A percentile compares a stretch with the other conserved stretches of the same genome.
phyloP scores from a whole-genome alignment of 1,284 basidiomycete genomes.

The Golubevia sp. region DNA sequence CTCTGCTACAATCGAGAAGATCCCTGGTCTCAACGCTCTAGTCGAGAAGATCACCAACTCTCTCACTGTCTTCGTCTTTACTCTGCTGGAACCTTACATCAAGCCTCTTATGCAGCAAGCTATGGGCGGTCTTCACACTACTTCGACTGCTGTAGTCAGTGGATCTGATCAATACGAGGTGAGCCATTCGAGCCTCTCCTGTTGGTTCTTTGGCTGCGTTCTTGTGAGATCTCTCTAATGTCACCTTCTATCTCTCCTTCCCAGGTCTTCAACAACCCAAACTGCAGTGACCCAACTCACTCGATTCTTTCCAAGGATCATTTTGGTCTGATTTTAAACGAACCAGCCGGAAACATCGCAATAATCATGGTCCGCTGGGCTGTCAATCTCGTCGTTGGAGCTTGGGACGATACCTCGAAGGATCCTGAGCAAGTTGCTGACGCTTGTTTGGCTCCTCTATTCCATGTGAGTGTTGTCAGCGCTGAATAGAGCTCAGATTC shows the following conservation, averaged over 20 bases:
- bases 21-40: conserved; percentile 69
- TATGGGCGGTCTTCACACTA: conserved; percentile 54
- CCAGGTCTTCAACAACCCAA: conserved; percentile 63
- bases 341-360: conserved; percentile 62
- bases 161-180: conserved; percentile 33
- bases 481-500: too few relatives aligned
- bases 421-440: conserved; percentile 33
- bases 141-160: conserved; percentile 56
- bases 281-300: conserved; percentile 60
- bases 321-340: conserved; percentile 60
- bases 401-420: conserved; percentile 69
- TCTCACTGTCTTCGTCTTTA: conserved; percentile 38
- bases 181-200: conserved; percentile 11
- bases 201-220: too few relatives aligned
- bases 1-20: conserved; percentile 77
- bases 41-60: conserved; percentile 82
- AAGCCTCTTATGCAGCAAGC: conserved; percentile 49
- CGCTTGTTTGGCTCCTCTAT: conserved; percentile 45
- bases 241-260: conserved; percentile 16
- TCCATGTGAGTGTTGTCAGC: too few relatives aligned
- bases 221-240: conserved; percentile 15
- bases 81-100: conserved; percentile 63
- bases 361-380: conserved; percentile 66
- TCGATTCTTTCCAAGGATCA: conserved; percentile 59
- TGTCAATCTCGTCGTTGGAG: conserved; percentile 74